A percentile compares a stretch with the other conserved stretches of the same genome.
Evolutionary conservation across 305 asterid genomes (phyloP).

Genomic region (Fraxinus sp.): DNA sequence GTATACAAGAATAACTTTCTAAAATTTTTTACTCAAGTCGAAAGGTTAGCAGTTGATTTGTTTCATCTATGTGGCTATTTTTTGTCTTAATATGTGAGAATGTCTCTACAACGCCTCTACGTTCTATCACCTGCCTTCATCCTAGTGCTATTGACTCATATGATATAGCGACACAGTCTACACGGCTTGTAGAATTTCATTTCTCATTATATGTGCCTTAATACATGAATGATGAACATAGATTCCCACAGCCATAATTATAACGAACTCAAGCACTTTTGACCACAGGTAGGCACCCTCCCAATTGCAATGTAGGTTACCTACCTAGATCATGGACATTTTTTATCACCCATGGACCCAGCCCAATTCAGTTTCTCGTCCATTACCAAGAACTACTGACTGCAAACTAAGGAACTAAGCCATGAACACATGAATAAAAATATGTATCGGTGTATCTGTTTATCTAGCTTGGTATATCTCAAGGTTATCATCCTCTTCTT

Average conservation of each 20-base stretch:
- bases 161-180: neutral
- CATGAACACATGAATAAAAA: neutral
- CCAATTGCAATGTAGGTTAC: neutral
- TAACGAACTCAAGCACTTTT: neutral
- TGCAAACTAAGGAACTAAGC: neutral
- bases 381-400: neutral
- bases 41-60: neutral
- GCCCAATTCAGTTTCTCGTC: neutral
- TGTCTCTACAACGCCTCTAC: neutral
- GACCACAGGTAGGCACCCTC: neutral
- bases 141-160: neutral
- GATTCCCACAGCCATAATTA: neutral
- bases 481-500: neutral
- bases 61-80: neutral
- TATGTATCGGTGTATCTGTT: neutral
- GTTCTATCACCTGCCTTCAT: constrained; percentile 13
- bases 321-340: neutral
- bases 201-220: neutral
- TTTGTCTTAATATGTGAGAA: neutral
- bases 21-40: neutral
- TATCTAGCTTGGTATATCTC: neutral
- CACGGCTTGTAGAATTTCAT: constrained; percentile 3
- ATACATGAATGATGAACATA: neutral
- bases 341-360: neutral
- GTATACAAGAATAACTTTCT: neutral